Evolutionary conservation across 148 eudicot genomes (phyloP).

Genomic region (Camellia lanceoleosa): DNA sequence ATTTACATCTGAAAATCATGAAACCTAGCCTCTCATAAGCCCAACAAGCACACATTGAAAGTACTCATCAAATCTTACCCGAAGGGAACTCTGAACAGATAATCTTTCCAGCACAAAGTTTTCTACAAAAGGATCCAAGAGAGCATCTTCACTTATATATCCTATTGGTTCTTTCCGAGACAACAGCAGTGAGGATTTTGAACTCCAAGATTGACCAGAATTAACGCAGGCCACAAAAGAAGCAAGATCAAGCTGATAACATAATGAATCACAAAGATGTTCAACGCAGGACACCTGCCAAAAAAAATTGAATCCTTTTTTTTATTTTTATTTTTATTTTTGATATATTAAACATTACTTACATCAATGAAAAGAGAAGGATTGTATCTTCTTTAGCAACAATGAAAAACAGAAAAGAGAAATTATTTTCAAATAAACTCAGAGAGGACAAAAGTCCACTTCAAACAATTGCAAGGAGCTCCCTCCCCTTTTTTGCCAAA

Average conservation of each 20-base stretch:
- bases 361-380: no score
- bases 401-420: neutral
- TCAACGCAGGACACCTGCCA: constrained; percentile 79
- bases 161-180: constrained; percentile 59
- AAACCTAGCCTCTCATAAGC: neutral
- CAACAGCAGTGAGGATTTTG: constrained; percentile 64
- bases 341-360: no score
- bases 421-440: no score
- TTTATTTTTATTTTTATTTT: no score
- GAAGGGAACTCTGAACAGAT: constrained; percentile 83
- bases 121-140: constrained; percentile 87
- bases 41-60: neutral
- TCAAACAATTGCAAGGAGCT: neutral
- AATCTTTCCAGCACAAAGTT: constrained; percentile 94
- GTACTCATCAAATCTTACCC: constrained; percentile 46
- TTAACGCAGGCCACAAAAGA: constrained; percentile 92
- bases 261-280: constrained; percentile 85
- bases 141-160: constrained; percentile 39
- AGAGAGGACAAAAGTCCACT: neutral
- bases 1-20: neutral
- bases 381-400: neutral
- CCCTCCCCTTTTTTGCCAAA: neutral
- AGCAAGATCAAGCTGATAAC: constrained; percentile 95
- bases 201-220: constrained; percentile 88
- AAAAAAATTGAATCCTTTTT: constrained; percentile 1